Evolutionary conservation across 1,284 basidiomycete species (phyloP).

Genomic region (Meripilus lineatus): DNA sequence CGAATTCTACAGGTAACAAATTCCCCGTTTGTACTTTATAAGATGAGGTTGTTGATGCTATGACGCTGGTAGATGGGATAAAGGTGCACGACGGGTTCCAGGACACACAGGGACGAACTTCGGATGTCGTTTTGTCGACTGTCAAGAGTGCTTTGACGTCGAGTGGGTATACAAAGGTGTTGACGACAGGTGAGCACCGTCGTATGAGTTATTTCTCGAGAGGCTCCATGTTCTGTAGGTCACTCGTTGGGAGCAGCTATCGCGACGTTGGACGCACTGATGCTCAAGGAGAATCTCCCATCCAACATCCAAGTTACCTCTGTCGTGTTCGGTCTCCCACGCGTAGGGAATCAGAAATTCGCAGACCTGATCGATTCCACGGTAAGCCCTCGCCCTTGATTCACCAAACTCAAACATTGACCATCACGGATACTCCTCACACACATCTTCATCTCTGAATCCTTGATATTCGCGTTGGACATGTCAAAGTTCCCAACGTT

Average conservation of each 20-base stretch:
- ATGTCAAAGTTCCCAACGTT: conserved; percentile 19
- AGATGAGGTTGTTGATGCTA: neutral
- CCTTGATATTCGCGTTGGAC: neutral
- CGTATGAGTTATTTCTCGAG: conserved; percentile 18
- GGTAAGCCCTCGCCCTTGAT: too few species aligned
- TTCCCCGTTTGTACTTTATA: neutral
- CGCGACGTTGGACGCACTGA: conserved; percentile 38
- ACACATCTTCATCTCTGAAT: neutral
- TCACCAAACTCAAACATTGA: conserved; percentile 15
- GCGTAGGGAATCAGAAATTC: conserved; percentile 38
- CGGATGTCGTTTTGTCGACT: conserved; percentile 34
- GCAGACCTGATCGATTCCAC: conserved; percentile 37
- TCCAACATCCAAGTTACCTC: conserved; percentile 30
- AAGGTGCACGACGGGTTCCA: conserved; percentile 43
- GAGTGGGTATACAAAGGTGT: conserved; percentile 33
- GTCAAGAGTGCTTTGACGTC: conserved; percentile 31
- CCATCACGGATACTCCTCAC: too few species aligned
- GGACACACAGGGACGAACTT: conserved; percentile 38
- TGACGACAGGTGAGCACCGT: conserved; percentile 37
- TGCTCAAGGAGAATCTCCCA: conserved; percentile 36
- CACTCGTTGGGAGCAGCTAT: conserved; percentile 37
- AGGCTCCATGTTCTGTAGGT: conserved; percentile 7
- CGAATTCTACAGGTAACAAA: conserved; percentile 24
- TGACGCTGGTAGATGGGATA: conserved; percentile 17
- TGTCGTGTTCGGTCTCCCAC: conserved; percentile 40